These are phyloP conservation scores for Hypoxylon intermedium DNA, from an alignment of 495 filamentous ascomycete genomes.

Conservation along the genomic window DNA sequence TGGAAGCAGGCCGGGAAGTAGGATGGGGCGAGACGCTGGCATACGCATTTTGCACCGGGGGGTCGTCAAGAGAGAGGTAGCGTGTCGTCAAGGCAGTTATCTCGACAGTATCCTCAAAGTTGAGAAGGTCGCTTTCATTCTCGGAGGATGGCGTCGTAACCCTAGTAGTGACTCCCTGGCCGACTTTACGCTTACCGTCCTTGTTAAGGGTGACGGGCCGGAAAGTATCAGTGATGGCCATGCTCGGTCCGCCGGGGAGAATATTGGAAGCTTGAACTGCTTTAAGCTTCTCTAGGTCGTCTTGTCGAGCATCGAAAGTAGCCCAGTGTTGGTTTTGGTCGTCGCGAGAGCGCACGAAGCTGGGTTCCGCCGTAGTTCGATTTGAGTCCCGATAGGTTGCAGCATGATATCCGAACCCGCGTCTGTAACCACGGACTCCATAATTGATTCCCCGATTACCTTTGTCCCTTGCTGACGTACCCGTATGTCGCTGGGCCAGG, in stretches of 20 bases:
- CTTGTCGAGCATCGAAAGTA: conserved; percentile 23
- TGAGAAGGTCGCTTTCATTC: conserved; percentile 16
- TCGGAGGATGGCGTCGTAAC: conserved; percentile 3
- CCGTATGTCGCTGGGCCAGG: conserved; percentile 7
- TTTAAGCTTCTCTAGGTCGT: conserved; percentile 23
- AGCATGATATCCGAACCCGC: conserved; percentile 7
- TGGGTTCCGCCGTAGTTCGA: not conserved
- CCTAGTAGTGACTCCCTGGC: conserved; percentile 1
- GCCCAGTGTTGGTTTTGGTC: conserved; percentile 9
- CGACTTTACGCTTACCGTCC: conserved; percentile 23
- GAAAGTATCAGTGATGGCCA: conserved; percentile 32
- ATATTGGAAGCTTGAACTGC: not conserved
- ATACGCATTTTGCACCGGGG: too few relatives aligned
- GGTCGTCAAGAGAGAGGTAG: not conserved
- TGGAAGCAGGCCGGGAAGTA: not conserved
- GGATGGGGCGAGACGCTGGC: not conserved
- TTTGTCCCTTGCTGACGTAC: not conserved
- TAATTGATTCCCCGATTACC: not conserved
- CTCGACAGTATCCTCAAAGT: conserved; percentile 7
- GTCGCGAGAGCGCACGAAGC: not conserved
- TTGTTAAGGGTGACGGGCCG: conserved; percentile 29
- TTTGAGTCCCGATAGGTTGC: too few relatives aligned
- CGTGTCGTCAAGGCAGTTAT: conserved; percentile 1
- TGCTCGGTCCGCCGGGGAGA: not conserved
- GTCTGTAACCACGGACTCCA: not conserved